Evolutionary conservation across 148 eudicot genomes (phyloP), one percentile per base, ranked within the genome.

Genomic region (Dianthus caryophyllus): DNA sequence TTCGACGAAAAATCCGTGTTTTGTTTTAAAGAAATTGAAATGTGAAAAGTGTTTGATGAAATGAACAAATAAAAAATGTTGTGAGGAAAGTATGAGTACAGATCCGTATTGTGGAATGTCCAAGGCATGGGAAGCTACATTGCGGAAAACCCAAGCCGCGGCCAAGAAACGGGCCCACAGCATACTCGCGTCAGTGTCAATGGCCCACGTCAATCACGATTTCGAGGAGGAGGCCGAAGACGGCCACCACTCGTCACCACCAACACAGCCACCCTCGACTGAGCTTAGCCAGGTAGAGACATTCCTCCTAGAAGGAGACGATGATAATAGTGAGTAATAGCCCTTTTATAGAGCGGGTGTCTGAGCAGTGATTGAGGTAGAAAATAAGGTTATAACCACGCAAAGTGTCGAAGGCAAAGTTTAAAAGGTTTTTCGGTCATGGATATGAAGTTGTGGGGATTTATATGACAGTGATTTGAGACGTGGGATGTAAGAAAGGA

Each of bases 61-160:
- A 56, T 56, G 61, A 26, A 56, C 5, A 26, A 56, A 33, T 33
- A 36, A 27, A 57, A 33, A 57, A 29, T 57, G 61, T 31, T 57
- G 29, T 33, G 64, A 60, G 33, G 14, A 16, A 24, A 64, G 69
- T 62, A 80, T 80, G 76, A 64, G 57, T 78, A 71, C 53, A 52
- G 71, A 47, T 60, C 64, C 64, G 11, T 60, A 60, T 62, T 74
- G 77, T 72, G 84, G 84, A 31, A 78, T 81, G 84, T 71, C 84
- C 58, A 94, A 88, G 77, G 97, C 98, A 46, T 94, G 96, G 98
- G 98, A 94, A 61, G 83, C 96, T 18, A 94, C 98, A 12, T 75
- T 94, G 38, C 84, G 96, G 1, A 94, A 83, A 76, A 94, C 97
- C 21, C 99, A 94, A 41, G 93, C 90, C 0, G 85, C 81, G 0